Conservation (phyloP, 108 stramenopile species). For the Conticribra guillardii region DNA sequence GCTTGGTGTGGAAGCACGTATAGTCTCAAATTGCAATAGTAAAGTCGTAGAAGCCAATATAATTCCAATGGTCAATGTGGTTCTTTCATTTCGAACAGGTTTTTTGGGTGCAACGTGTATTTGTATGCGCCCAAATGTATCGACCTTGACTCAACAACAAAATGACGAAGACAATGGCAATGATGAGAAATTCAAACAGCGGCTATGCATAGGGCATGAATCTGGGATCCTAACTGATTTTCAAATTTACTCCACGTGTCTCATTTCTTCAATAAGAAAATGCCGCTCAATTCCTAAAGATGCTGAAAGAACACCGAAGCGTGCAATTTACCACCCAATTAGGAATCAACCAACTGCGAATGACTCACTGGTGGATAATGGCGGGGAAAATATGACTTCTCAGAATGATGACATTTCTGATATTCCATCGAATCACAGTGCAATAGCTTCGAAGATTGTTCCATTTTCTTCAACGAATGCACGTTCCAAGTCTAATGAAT, state of each 20-base stretch:
- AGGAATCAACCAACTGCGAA: no score
- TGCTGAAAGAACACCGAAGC: background rate
- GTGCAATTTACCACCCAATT: no score
- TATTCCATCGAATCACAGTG: background rate
- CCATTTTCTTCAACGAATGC: background rate
- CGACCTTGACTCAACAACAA: background rate
- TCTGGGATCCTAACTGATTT: conserved; percentile 30
- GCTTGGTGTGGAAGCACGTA: no score
- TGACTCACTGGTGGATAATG: no score
- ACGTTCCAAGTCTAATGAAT: background rate
- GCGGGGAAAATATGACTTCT: no score
- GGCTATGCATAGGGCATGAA: conserved; percentile 39
- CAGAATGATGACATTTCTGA: no score
- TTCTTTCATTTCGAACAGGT: conserved; percentile 31
- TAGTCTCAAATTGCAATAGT: no score
- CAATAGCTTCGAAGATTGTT: background rate
- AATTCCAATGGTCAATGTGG: conserved; percentile 17
- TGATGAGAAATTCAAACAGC: background rate
- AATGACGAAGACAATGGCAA: background rate
- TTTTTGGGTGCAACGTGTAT: conserved; percentile 38
- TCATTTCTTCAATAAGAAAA: background rate
- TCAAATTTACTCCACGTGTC: conserved; percentile 22
- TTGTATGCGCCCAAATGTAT: conserved; percentile 22
- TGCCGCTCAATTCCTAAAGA: background rate
- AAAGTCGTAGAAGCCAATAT: no score